Evolutionary conservation across 805 yeast genomes (phyloP).

Genomic region (Lachancea thermotolerans): DNA sequence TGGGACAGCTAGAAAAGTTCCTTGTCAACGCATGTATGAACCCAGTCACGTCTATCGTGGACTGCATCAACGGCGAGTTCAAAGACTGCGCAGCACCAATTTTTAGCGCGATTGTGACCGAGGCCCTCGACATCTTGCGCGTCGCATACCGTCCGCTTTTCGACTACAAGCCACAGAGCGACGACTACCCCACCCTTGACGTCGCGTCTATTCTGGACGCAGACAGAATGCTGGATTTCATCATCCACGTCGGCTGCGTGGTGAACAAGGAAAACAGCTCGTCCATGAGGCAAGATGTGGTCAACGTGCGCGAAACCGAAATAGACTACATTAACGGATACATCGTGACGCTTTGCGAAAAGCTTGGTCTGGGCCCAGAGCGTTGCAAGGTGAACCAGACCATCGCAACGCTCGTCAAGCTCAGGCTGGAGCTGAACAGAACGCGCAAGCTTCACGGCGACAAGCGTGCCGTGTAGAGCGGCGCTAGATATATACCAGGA

Average conservation of each 20-base stretch:
- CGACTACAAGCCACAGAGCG: slow-evolving; percentile 17
- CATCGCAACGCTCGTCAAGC: slow-evolving; percentile 30
- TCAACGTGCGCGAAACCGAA: slow-evolving; percentile 55
- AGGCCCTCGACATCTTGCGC: slow-evolving; percentile 29
- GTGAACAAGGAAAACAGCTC: slow-evolving; percentile 49
- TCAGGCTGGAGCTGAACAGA: slow-evolving; percentile 29
- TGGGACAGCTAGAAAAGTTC: slow-evolving; percentile 68
- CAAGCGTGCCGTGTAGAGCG: not conserved
- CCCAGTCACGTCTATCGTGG: slow-evolving; percentile 70
- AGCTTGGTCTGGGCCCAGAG: slow-evolving; percentile 31
- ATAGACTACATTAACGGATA: slow-evolving; percentile 81
- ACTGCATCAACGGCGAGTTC: slow-evolving; percentile 74
- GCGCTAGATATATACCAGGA: too few species aligned
- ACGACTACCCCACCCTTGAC: slow-evolving; percentile 26
- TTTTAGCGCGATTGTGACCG: slow-evolving; percentile 32
- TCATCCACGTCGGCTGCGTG: slow-evolving; percentile 37
- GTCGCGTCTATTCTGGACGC: slow-evolving; percentile 26
- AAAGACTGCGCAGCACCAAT: slow-evolving; percentile 39
- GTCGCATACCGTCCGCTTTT: slow-evolving; percentile 26
- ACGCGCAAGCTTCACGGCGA: slow-evolving; percentile 13
- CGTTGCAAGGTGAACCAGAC: slow-evolving; percentile 29
- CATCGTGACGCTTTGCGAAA: slow-evolving; percentile 49
- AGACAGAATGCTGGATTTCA: slow-evolving; percentile 30
- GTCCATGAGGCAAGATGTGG: slow-evolving; percentile 50
- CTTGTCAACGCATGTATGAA: slow-evolving; percentile 79